phyloP scores from a whole-genome alignment of 1,139 yeast species.

The Debaryomyces sp. region DNA sequence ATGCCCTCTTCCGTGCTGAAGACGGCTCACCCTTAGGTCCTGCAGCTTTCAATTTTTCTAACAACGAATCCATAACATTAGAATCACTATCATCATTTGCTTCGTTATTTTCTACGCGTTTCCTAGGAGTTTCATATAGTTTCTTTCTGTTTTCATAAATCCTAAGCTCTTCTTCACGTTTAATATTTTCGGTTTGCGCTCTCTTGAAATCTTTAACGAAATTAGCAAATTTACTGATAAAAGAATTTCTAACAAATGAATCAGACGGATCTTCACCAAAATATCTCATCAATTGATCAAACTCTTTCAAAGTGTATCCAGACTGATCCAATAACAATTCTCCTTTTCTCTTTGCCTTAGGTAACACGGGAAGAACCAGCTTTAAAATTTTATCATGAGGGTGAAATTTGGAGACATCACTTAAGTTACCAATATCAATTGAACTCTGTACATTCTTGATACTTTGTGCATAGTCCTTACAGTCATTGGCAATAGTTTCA shows the following conservation, averaged over 20 bases:
- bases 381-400: constrained; percentile 68
- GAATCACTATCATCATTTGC: constrained; percentile 32
- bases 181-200: constrained; percentile 75
- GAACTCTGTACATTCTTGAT: constrained; percentile 73
- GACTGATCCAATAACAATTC: constrained; percentile 67
- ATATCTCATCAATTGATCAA: constrained; percentile 68
- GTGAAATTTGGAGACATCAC: constrained; percentile 75
- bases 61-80: constrained; percentile 73
- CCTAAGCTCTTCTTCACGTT: constrained; percentile 77
- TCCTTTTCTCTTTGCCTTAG: constrained; percentile 68
- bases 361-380: constrained; percentile 64
- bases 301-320: constrained; percentile 63
- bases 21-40: constrained; percentile 78
- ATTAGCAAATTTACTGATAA: constrained; percentile 71
- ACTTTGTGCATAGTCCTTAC: constrained; percentile 56
- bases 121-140: constrained; percentile 52
- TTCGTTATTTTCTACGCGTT: constrained; percentile 20
- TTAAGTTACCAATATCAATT: constrained; percentile 72
- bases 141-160: constrained; percentile 75
- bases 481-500: constrained; percentile 66
- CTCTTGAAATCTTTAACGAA: constrained; percentile 76
- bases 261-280: constrained; percentile 81
- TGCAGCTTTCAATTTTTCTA: constrained; percentile 73
- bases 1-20: constrained; percentile 80
- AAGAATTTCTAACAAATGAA: constrained; percentile 63